Base-by-base conservation (phyloP, 129 eudicot genomes). In the Solidago caesia region DNA sequence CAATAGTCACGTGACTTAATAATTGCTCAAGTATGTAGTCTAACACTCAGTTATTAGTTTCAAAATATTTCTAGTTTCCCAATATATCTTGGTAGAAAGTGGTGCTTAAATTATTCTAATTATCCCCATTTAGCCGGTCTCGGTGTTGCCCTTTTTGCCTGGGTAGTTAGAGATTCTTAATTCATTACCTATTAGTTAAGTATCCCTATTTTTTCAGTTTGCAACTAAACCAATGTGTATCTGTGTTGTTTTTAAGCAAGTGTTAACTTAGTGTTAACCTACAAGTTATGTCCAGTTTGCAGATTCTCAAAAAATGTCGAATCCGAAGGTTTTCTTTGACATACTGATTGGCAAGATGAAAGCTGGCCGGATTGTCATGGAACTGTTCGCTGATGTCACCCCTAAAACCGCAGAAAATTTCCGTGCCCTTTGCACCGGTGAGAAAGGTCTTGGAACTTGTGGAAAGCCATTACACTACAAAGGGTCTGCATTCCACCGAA, bases 351-450 rank as follows among this genome's bases (percentile, higher is more conserved):
- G 96, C 44, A 86, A 82, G 62, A 7, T 27, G 69, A 88, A 82
- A 85, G 85, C 92, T 48, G 91, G 96, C 13, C 82, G 93, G 26
- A 60, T 94, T 41, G 91, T 91, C 44, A 90, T 94, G 96, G 96
- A 94, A 79, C 84, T 94, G 8, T 91, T 88, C 33, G 84, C 88
- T 11, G 96, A 88, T 64, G 75, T 61, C 41, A 85, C 91, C 64
- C 98, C 98, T 1, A 88, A 88, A 83, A 94, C 97, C 2, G 93
- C 96, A 2, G 97, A 94, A 73, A 90, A 94, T 68, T 94, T 94
- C 75, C 96, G 97, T 8, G 98, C 97, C 13, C 90, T 93, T 39
- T 93, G 98, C 86, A 94, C 98, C 0, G 98, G 98, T 44, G 98
- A 94, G 85, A 94, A 86, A 79, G 98, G 98, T 4, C 78, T 90